A percentile compares a stretch with the other conserved stretches of the same genome.
Conservation (phyloP, 345 rosid species). For the Boechera retrofracta region DNA sequence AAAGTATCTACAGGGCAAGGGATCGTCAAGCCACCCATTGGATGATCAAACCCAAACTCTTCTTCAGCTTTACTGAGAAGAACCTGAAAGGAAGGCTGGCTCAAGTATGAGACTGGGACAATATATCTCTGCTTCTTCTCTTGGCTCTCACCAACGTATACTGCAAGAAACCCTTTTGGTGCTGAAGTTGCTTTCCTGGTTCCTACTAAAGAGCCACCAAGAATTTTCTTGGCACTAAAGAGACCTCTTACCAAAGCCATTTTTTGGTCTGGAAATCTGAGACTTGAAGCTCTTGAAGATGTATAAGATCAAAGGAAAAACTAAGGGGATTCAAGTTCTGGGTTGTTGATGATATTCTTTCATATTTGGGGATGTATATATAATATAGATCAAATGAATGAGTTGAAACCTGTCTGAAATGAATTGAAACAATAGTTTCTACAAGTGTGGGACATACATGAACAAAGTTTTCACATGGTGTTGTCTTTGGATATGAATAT, state of each 20-base stretch:
- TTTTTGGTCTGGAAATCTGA: background rate
- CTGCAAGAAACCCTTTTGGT: constrained; percentile 43
- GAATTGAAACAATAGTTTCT: background rate
- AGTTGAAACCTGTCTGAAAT: background rate
- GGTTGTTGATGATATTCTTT: background rate
- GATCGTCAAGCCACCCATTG: too few relatives aligned
- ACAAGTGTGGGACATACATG: background rate
- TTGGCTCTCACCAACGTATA: too few relatives aligned
- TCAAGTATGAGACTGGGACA: too few relatives aligned
- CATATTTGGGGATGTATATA: background rate
- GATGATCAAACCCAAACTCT: too few relatives aligned
- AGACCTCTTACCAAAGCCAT: constrained; percentile 34
- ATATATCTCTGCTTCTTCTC: too few relatives aligned
- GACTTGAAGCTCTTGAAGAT: background rate
- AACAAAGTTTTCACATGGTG: constrained; percentile 6
- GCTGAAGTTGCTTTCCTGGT: background rate
- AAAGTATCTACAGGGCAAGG: background rate
- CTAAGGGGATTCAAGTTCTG: background rate
- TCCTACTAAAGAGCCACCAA: background rate
- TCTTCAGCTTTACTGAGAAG: too few relatives aligned
- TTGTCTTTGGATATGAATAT: background rate
- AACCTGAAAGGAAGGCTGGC: too few relatives aligned
- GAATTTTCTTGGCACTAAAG: constrained; percentile 28
- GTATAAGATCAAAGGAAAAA: background rate
- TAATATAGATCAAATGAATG: constrained; percentile 11